These are phyloP conservation scores for Myriosclerotinia duriaeana DNA, from an alignment of 2,329 filamentous ascomycete genomes.

Conservation along the genomic window DNA sequence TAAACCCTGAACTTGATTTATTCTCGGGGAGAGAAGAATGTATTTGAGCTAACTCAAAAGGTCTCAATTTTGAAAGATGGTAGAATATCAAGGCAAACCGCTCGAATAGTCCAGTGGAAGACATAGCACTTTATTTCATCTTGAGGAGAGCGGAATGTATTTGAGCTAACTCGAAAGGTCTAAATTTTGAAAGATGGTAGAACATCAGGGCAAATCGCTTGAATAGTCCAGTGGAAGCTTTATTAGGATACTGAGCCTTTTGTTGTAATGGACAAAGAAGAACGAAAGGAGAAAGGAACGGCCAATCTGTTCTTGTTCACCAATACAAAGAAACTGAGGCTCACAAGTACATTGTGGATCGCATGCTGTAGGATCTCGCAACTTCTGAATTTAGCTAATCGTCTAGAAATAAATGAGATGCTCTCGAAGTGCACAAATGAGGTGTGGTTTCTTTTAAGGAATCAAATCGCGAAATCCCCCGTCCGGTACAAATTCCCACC, in stretches of 20 bases:
- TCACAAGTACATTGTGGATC: constrained; percentile 8
- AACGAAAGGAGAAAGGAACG: not conserved
- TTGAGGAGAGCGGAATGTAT: not conserved
- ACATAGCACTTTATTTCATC: too few species aligned
- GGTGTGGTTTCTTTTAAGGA: constrained; percentile 18
- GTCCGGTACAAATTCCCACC: not conserved
- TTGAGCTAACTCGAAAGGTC: not conserved
- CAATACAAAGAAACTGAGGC: not conserved
- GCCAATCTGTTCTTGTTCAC: not conserved
- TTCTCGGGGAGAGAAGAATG: not conserved
- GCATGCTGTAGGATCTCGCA: constrained; percentile 7
- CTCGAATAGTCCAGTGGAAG: not conserved
- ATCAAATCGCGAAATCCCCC: constrained; percentile 1
- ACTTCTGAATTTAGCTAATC: constrained; percentile 17
- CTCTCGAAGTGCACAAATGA: constrained; percentile 1
- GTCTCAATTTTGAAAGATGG: not conserved
- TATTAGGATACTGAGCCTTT: not conserved
- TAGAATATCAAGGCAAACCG: not conserved
- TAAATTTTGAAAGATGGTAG: not conserved
- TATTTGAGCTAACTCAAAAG: not conserved
- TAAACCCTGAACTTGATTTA: too few species aligned
- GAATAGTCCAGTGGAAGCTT: not conserved
- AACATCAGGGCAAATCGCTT: not conserved
- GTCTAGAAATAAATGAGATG: constrained; percentile 5
- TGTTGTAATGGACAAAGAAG: not conserved